These are phyloP conservation scores for Sphagnum tenellum DNA, from an alignment of 225 moss, liverwort and hornwort genomes.

Conservation along the genomic window DNA sequence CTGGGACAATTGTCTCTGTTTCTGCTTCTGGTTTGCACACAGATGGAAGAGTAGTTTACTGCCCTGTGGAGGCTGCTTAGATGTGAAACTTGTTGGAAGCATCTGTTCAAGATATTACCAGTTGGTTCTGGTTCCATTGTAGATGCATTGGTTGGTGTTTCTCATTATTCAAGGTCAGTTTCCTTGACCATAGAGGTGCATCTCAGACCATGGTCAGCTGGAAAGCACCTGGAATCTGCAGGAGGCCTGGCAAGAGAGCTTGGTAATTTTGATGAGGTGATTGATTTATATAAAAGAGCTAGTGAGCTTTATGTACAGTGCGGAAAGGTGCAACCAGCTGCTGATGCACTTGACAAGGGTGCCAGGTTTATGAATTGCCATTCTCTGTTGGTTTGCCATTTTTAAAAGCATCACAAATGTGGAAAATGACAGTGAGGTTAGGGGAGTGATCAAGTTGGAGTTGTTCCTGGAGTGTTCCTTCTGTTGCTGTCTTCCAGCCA, in stretches of 20 bases:
- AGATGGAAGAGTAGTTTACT: not conserved
- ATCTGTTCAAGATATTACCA: not conserved
- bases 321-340: conserved; percentile 55
- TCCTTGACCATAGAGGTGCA: conserved; percentile 35
- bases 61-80: not conserved
- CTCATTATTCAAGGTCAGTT: no score
- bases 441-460: not conserved
- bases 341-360: conserved; percentile 52
- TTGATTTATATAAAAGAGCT: conserved; percentile 48
- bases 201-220: conserved; percentile 80
- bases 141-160: no score
- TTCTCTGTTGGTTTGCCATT: not conserved
- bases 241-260: conserved; percentile 51
- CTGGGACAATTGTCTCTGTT: no score
- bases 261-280: conserved; percentile 42
- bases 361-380: conserved; percentile 23
- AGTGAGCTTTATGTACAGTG: conserved; percentile 41
- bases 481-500: not conserved
- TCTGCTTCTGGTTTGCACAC: no score
- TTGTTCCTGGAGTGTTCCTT: not conserved
- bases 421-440: not conserved
- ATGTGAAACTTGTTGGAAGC: not conserved
- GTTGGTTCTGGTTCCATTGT: not conserved
- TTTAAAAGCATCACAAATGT: not conserved
- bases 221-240: conserved; percentile 67